Conservation (phyloP, 345 rosid genomes). For the Eucalyptus pauciflora region DNA sequence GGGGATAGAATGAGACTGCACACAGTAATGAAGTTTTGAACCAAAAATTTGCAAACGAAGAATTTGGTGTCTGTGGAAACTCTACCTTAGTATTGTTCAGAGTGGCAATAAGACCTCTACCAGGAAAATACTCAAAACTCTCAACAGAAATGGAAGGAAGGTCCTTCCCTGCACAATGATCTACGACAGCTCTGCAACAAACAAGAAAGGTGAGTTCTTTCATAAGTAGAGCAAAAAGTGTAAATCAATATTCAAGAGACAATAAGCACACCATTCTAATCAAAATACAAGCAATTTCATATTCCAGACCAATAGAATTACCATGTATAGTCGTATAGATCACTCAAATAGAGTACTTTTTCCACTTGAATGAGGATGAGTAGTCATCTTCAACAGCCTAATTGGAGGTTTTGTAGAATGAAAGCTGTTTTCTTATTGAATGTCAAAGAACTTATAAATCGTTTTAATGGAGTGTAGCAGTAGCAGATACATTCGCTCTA, state of each 20-base stretch:
- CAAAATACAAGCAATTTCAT: neutral
- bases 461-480: neutral
- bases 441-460: neutral
- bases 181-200: conserved; percentile 85
- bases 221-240: neutral
- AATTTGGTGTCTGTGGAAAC: neutral
- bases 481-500: neutral
- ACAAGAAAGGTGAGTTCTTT: neutral
- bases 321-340: neutral
- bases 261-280: neutral
- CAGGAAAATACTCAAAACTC: conserved; percentile 90
- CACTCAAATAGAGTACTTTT: neutral
- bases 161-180: conserved; percentile 82
- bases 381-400: neutral
- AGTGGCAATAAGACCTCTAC: conserved; percentile 89
- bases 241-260: neutral
- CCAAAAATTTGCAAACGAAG: neutral
- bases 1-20: neutral
- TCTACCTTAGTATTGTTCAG: conserved; percentile 61
- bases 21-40: neutral
- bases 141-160: conserved; percentile 80
- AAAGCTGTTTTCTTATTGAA: neutral
- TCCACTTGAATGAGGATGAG: neutral
- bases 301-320: neutral
- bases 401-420: neutral